Percentiles rank a stretch among this genome's conserved stretches.
Conservation (phyloP, 2,329 filamentous ascomycete genomes). For the Paecilomyces niveus region DNA sequence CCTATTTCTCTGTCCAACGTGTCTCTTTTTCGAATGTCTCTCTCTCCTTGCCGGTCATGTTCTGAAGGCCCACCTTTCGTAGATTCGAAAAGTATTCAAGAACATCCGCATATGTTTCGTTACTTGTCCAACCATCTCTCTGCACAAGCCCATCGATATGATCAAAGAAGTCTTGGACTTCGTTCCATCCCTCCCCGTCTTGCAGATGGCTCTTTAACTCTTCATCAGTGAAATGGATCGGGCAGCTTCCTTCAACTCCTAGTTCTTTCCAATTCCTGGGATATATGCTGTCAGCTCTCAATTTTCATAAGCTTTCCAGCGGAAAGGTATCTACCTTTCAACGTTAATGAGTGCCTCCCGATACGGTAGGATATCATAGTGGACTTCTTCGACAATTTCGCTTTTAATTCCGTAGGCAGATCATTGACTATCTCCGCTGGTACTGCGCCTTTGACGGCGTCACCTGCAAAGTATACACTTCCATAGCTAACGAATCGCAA, state of each 20-base stretch:
- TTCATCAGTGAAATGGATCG: slow-evolving; percentile 15
- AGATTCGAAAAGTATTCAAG: slow-evolving; percentile 28
- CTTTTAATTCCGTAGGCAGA: not conserved
- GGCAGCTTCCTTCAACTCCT: slow-evolving; percentile 11
- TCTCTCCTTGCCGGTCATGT: slow-evolving; percentile 23
- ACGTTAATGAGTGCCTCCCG: slow-evolving; percentile 18
- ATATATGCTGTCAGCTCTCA: not conserved
- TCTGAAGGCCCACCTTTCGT: slow-evolving; percentile 22
- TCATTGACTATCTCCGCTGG: not conserved
- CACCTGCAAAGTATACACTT: not conserved
- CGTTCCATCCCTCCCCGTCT: slow-evolving; percentile 16
- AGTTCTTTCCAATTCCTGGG: slow-evolving; percentile 15
- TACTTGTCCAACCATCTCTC: slow-evolving; percentile 32
- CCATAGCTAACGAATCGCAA: not conserved
- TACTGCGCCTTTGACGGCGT: not conserved
- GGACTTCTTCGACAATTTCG: not conserved
- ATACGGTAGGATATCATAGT: slow-evolving; percentile 14
- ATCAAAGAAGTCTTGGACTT: slow-evolving; percentile 29
- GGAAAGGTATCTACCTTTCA: slow-evolving; percentile 11
- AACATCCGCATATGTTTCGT: slow-evolving; percentile 28
- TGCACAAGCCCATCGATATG: slow-evolving; percentile 24
- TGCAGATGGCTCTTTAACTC: slow-evolving; percentile 11
- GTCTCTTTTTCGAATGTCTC: slow-evolving; percentile 24
- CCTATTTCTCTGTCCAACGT: slow-evolving; percentile 11
- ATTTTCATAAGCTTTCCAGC: not conserved